Evolutionary conservation across 371 early-diverging fungal genomes (phyloP).

Genomic region (Lichtheimia hyalospora): DNA sequence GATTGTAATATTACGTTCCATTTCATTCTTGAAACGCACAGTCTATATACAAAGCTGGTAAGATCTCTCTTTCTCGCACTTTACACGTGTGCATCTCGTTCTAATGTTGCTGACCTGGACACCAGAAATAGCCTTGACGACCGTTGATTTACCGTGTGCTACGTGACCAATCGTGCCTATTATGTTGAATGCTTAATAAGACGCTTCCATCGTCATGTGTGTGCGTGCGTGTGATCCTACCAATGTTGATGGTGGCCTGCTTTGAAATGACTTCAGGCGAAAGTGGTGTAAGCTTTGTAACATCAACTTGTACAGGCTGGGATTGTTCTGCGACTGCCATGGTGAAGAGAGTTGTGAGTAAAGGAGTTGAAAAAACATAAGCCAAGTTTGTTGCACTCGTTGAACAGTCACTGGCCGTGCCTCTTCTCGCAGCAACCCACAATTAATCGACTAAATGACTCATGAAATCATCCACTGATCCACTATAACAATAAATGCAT

Average conservation of each 20-base stretch:
- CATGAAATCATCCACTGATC: no score
- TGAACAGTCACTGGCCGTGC: no score
- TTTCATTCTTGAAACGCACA: constrained; percentile 99
- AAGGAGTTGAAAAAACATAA: no score
- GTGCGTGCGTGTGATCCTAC: constrained; percentile 49
- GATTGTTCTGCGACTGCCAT: constrained; percentile 17
- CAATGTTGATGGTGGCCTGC: constrained; percentile 99
- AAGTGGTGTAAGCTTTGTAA: constrained; percentile 67
- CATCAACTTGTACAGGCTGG: constrained; percentile 33
- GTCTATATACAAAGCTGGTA: constrained; percentile 58
- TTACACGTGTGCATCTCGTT: not conserved
- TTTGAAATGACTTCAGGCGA: constrained; percentile 93
- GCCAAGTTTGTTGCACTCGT: no score
- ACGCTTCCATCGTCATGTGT: no score
- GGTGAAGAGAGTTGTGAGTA: not conserved
- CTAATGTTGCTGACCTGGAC: constrained; percentile 71
- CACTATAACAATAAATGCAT: no score
- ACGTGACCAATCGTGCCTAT: constrained; percentile 99
- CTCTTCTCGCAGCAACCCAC: no score
- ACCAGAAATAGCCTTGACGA: constrained; percentile 99
- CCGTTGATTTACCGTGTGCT: constrained; percentile 99
- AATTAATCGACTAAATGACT: no score
- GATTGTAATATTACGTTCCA: constrained; percentile 99
- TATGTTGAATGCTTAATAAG: not conserved
- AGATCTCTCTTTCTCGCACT: not conserved